Base-by-base conservation (phyloP, 2,329 filamentous ascomycete species). In the Colletotrichum cereale region DNA sequence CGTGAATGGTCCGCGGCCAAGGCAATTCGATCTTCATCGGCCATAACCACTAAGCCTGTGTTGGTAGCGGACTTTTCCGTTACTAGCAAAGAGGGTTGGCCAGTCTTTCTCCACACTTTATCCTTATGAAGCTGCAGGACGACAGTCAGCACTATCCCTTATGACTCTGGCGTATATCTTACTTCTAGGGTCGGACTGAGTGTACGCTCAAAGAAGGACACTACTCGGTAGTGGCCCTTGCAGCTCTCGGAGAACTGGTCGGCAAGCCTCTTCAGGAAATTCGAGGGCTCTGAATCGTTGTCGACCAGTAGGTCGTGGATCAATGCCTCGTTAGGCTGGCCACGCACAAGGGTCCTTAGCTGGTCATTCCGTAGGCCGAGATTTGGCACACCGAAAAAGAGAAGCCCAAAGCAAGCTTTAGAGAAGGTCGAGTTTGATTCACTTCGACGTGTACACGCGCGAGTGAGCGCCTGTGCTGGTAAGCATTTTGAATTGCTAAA, bases 361-460 rank as follows among this genome's bases (percentile, higher is more conserved):
- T 74, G 73, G 3, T 73, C 34, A 44, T 77, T 74, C 38, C 74
- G 65, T 18, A 78, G 62, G 2, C 77, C 76, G 31, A 74, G 74
- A 14, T 80, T 78, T 8, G 77, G 78, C 8, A 79, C 76, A 16
- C 77, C 77, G 50, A 79, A 79, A 38, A 79, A 75, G 16, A 79
- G 24, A 52, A 78, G 29, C 12, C 75, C 75, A 44, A 70, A 75
- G 31, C 73, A 77, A 0, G 76, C 70, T 29, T 73, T 68, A 8
- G 62, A 74, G 3, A 77, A 12, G 21, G 73, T 47, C 10, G 48
- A 26, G 38, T 8, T 64, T 18, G 31, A 48, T 53, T 16, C 67
- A 68, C 29, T 66, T 7, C 3, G 50, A 5, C 50, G 50, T 68
- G 24, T 42, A 29, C 38, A 14, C 16, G 74, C 73, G 14, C 71